phyloP scores from a whole-genome alignment of 768 basidiomycete species.

The Leccinum olivaceopallidum region DNA sequence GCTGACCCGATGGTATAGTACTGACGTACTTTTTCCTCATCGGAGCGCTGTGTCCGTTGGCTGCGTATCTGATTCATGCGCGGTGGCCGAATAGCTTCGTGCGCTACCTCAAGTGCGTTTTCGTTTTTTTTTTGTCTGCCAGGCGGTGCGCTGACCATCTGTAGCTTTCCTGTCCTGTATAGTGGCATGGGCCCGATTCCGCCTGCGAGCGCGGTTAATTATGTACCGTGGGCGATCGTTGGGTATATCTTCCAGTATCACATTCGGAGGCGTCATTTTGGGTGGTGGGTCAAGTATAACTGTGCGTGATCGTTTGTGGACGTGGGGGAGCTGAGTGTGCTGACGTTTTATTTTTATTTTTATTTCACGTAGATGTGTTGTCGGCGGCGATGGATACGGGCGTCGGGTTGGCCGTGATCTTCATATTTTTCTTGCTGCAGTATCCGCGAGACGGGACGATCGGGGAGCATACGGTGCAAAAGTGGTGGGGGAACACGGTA shows the following conservation, averaged over 20 bases:
- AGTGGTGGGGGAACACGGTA: constrained; percentile 73
- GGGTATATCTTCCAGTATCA: constrained; percentile 67
- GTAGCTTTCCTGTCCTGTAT: neutral
- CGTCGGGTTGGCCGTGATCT: constrained; percentile 54
- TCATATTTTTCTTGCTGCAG: constrained; percentile 65
- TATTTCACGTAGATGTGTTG: constrained; percentile 46
- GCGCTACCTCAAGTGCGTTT: constrained; percentile 62
- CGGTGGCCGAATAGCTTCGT: constrained; percentile 64
- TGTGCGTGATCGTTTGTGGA: constrained; percentile 24
- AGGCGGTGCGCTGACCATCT: neutral
- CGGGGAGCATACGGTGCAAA: constrained; percentile 49
- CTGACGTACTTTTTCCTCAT: constrained; percentile 77
- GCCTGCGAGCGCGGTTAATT: constrained; percentile 66
- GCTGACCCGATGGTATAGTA: neutral
- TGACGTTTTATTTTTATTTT: constrained; percentile 18
- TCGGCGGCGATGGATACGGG: constrained; percentile 74
- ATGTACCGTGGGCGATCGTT: constrained; percentile 63
- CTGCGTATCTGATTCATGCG: constrained; percentile 52
- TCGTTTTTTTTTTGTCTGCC: neutral
- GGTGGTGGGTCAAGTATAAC: constrained; percentile 66
- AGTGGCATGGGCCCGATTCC: constrained; percentile 43
- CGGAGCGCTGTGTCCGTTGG: constrained; percentile 63
- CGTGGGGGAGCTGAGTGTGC: neutral
- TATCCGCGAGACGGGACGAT: constrained; percentile 64
- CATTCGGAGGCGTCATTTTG: constrained; percentile 58